Conservation (phyloP, 352 stramenopile genomes). For the Pythium rhizo-oryzae region DNA sequence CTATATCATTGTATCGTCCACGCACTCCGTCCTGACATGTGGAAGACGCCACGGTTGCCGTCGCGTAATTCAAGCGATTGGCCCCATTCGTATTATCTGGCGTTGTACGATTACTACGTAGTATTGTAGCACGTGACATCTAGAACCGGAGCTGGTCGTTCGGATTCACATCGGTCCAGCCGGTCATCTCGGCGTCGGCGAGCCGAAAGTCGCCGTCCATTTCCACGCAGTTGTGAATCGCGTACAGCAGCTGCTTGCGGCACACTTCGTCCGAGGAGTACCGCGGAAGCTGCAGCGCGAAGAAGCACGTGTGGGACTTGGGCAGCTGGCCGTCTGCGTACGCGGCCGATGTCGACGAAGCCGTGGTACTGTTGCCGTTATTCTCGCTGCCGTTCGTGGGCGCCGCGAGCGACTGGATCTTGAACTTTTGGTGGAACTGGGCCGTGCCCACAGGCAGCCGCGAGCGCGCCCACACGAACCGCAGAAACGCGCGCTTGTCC, state of each 20-base stretch:
- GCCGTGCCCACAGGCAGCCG: conserved; percentile 56
- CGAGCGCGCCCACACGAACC: conserved; percentile 84
- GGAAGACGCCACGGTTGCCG: no score
- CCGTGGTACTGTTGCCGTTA: conserved; percentile 8
- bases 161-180: conserved; percentile 67
- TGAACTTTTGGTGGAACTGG: conserved; percentile 87
- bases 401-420: conserved; percentile 68
- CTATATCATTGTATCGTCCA: no score
- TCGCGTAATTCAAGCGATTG: no score
- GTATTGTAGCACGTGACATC: no score
- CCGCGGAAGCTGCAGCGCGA: conserved; percentile 74
- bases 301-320: conserved; percentile 91
- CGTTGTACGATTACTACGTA: no score
- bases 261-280: conserved; percentile 83
- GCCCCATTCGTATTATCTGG: no score
- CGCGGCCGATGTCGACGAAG: conserved; percentile 6
- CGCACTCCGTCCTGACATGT: no score
- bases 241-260: conserved; percentile 70
- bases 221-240: conserved; percentile 85
- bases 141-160: conserved; percentile 69
- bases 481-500: conserved; percentile 74
- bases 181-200: conserved; percentile 80
- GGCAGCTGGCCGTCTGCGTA: conserved; percentile 67
- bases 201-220: conserved; percentile 91
- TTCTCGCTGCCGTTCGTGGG: conserved; percentile 3